Conservation (phyloP, 495 filamentous ascomycete genomes). For the Penicillium fimorum region DNA sequence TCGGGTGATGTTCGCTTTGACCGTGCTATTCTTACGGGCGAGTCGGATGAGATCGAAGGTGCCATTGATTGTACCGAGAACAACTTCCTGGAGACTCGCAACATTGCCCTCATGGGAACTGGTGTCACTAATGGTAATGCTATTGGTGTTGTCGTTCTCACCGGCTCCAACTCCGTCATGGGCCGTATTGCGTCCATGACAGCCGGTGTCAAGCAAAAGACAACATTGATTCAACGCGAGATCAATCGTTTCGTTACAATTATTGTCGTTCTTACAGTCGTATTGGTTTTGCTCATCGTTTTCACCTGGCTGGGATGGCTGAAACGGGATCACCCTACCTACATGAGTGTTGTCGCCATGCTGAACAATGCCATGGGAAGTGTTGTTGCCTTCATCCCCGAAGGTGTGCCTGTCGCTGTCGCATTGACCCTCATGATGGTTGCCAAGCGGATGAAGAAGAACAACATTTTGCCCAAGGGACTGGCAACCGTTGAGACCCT, state of each 20-base stretch:
- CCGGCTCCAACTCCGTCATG: conserved; percentile 60
- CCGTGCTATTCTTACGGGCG: conserved; percentile 68
- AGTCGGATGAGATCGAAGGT: conserved; percentile 61
- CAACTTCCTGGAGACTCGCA: conserved; percentile 73
- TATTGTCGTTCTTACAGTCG: conserved; percentile 54
- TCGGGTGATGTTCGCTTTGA: conserved; percentile 71
- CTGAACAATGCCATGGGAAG: conserved; percentile 67
- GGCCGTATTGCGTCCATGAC: conserved; percentile 69
- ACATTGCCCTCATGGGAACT: conserved; percentile 71
- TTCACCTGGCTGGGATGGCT: conserved; percentile 64
- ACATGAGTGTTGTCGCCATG: conserved; percentile 66
- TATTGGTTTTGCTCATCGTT: conserved; percentile 56
- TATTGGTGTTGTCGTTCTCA: conserved; percentile 62
- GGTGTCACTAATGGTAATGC: conserved; percentile 64
- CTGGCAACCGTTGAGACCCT: conserved; percentile 71
- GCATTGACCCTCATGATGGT: conserved; percentile 59
- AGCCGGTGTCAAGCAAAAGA: conserved; percentile 58
- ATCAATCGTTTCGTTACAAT: conserved; percentile 65
- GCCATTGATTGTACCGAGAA: conserved; percentile 59
- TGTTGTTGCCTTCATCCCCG: conserved; percentile 71
- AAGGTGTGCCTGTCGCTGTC: conserved; percentile 68
- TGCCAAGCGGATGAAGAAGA: conserved; percentile 62
- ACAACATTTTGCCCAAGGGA: conserved; percentile 66
- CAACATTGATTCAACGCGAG: conserved; percentile 67
- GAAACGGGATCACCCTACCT: conserved; percentile 54